phyloP scores from a whole-genome alignment of 345 rosid genomes.

The Eucalyptus brandiana region DNA sequence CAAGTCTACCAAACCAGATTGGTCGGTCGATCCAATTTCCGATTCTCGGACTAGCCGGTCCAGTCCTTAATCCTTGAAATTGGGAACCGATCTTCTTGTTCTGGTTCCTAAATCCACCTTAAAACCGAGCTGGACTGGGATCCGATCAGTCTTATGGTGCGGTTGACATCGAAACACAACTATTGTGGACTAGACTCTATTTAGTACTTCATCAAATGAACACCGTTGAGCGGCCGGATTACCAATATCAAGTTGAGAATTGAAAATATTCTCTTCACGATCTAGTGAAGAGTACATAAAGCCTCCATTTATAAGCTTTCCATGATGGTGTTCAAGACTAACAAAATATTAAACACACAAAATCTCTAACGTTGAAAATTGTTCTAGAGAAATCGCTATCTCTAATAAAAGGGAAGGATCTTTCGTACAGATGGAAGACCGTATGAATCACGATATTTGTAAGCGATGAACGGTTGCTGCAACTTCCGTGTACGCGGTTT shows the following conservation, averaged over 20 bases:
- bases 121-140: rapidly evolving
- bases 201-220: too few species aligned
- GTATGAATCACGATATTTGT: not conserved
- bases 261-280: not conserved
- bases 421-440: not conserved
- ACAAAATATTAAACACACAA: not conserved
- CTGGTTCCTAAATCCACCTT: too few species aligned
- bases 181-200: not conserved
- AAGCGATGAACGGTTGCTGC: not conserved
- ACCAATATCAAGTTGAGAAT: not conserved
- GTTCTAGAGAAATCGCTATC: not conserved
- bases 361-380: too few species aligned
- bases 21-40: rapidly evolving
- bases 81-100: too few species aligned
- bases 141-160: rapidly evolving
- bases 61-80: too few species aligned
- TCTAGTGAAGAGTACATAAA: not conserved
- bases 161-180: not conserved
- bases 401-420: not conserved
- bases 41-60: rapidly evolving
- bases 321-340: not conserved
- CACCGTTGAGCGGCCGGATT: rapidly evolving
- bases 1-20: rapidly evolving
- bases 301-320: not conserved
- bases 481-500: not conserved